These are phyloP conservation scores for Ehretia macrophylla DNA, from an alignment of 257 asterid species.

Conservation along the genomic window DNA sequence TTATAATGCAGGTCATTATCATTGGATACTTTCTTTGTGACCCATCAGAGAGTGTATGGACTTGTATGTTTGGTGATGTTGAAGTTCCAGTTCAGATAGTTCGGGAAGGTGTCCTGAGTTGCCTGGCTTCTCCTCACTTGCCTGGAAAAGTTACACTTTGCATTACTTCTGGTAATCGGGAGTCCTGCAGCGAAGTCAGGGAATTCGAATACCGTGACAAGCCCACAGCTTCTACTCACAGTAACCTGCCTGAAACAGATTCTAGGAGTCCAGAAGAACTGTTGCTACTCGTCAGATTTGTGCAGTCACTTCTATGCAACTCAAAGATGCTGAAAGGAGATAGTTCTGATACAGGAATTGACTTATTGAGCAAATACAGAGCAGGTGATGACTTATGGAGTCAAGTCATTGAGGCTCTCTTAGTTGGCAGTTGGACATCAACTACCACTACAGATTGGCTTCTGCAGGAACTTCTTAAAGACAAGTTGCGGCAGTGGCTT, in stretches of 20 bases:
- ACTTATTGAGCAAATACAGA: constrained; percentile 44
- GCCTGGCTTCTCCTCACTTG: constrained; percentile 69
- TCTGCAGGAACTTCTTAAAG: constrained; percentile 78
- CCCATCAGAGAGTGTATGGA: constrained; percentile 64
- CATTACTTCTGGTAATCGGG: constrained; percentile 69
- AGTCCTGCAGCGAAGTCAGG: constrained; percentile 83
- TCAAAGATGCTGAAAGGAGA: constrained; percentile 28
- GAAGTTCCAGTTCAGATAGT: constrained; percentile 81
- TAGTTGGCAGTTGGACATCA: constrained; percentile 52
- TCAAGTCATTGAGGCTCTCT: constrained; percentile 59
- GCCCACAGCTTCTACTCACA: constrained; percentile 34
- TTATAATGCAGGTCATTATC: constrained; percentile 59
- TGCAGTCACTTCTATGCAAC: constrained; percentile 68
- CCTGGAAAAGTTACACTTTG: constrained; percentile 76
- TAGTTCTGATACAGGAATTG: constrained; percentile 36
- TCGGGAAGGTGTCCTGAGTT: constrained; percentile 82
- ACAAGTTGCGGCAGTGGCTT: constrained; percentile 76
- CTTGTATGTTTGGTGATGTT: constrained; percentile 85
- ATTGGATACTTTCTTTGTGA: constrained; percentile 79
- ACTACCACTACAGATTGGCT: constrained; percentile 68
- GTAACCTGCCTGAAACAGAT: constrained; percentile 41
- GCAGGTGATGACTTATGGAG: constrained; percentile 54
- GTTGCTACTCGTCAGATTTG: constrained; percentile 71
- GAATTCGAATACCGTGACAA: constrained; percentile 70
- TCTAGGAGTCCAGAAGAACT: constrained; percentile 59